A percentile compares a stretch with the other conserved stretches of the same genome.
phyloP scores from a whole-genome alignment of 2,329 filamentous ascomycete genomes.

The Emmonsia crescens region DNA sequence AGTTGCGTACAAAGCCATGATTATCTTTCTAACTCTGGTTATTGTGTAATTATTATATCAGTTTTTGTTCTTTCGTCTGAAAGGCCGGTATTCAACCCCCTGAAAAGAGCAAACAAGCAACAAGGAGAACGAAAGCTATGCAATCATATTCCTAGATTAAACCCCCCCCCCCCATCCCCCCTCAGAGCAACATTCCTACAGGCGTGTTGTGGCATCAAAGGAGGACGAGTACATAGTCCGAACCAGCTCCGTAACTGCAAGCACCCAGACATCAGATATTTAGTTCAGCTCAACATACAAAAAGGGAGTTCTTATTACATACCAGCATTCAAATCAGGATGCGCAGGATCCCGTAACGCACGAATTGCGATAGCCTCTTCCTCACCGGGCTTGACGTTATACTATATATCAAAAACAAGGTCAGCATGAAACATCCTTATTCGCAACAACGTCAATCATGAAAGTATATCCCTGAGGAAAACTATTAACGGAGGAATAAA shows the following conservation, averaged over 20 bases:
- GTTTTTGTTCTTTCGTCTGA: neutral
- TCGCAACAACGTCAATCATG: neutral
- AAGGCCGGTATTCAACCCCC: neutral
- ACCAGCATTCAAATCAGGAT: slow-evolving; percentile 9
- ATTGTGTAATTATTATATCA: no score
- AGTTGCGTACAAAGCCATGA: neutral
- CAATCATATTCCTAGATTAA: neutral
- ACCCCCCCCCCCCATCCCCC: no score
- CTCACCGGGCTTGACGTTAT: slow-evolving; percentile 8
- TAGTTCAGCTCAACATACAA: neutral
- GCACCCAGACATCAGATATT: neutral
- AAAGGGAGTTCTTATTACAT: neutral
- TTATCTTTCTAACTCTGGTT: neutral
- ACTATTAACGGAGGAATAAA: neutral
- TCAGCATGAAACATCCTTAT: neutral
- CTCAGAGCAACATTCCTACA: neutral
- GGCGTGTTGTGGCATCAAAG: neutral
- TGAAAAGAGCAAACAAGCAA: slow-evolving; percentile 43
- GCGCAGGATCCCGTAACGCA: slow-evolving; percentile 5
- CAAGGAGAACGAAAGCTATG: neutral
- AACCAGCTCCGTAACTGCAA: slow-evolving; percentile 1
- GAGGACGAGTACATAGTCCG: neutral
- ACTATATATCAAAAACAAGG: slow-evolving; percentile 5
- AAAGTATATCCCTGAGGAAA: neutral
- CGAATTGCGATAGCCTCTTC: slow-evolving; percentile 9